A percentile compares a stretch with the other conserved stretches of the same genome.
These are phyloP conservation scores for Nelumbo lutea DNA, from an alignment of 164 flowering plant genomes.

Conservation along the genomic window DNA sequence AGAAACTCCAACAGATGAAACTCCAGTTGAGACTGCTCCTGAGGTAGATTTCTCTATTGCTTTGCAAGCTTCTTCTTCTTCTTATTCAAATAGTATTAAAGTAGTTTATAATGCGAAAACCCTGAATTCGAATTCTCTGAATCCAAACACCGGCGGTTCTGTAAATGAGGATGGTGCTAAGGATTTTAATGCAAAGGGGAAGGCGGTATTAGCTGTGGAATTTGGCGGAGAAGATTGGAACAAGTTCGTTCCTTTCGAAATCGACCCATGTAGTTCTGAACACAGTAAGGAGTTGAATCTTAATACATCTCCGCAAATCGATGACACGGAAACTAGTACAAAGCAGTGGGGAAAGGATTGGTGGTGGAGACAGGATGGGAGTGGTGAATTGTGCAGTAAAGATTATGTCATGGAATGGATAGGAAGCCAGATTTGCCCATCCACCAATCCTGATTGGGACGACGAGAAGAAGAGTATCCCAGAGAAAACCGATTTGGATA, in stretches of 20 bases:
- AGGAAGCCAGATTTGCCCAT: conserved; percentile 80
- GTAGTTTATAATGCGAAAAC: conserved; percentile 23
- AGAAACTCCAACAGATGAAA: conserved; percentile 40
- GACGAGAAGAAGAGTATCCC: conserved; percentile 40
- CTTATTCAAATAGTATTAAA: conserved; percentile 49
- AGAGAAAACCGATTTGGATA: conserved; percentile 26
- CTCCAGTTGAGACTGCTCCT: not conserved
- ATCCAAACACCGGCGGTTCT: conserved; percentile 22
- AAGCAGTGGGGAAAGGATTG: conserved; percentile 95
- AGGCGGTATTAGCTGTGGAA: conserved; percentile 46
- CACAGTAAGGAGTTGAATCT: conserved; percentile 59
- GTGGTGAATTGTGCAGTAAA: conserved; percentile 81
- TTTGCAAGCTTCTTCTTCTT: conserved; percentile 70
- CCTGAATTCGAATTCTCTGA: conserved; percentile 24
- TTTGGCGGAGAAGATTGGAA: conserved; percentile 39
- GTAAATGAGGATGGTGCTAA: conserved; percentile 23
- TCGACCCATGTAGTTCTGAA: conserved; percentile 48
- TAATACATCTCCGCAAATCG: conserved; percentile 22
- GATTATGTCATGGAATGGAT: conserved; percentile 98
- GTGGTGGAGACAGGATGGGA: conserved; percentile 99
- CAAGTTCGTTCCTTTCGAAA: conserved; percentile 43
- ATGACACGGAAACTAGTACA: conserved; percentile 22
- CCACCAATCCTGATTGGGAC: conserved; percentile 63
- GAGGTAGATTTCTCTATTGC: conserved; percentile 86
- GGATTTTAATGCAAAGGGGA: conserved; percentile 46